Percentiles rank a stretch among this genome's conserved stretches.
Conservation (phyloP, 176 grass and related monocot genomes). For the Puccinellia tenuiflora region DNA sequence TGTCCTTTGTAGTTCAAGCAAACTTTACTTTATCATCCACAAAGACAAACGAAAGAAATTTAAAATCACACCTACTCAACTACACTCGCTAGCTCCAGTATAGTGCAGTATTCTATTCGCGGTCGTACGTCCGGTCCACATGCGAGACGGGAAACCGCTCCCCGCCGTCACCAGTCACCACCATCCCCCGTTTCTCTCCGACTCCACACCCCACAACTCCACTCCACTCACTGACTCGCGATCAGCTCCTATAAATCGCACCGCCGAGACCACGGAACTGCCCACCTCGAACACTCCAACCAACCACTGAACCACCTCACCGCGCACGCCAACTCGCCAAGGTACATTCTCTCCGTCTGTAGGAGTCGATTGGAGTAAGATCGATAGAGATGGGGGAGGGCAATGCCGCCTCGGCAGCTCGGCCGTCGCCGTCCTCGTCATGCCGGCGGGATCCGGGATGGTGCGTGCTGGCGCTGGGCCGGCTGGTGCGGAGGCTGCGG, state of each 20-base stretch:
- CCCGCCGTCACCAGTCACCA: background rate
- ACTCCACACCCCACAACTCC: background rate
- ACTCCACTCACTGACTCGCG: background rate
- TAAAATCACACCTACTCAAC: background rate
- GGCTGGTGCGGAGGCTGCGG: slow-evolving; percentile 64
- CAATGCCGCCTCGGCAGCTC: background rate
- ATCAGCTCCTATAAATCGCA: background rate
- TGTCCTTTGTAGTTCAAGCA: background rate
- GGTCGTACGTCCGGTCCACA: slow-evolving; percentile 4
- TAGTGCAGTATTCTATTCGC: background rate
- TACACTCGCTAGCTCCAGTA: background rate
- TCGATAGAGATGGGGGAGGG: background rate
- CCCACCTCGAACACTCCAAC: background rate
- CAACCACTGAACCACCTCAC: background rate
- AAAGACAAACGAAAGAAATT: background rate
- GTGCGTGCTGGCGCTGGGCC: slow-evolving; percentile 47
- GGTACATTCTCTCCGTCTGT: background rate
- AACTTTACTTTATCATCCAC: background rate
- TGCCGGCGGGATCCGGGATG: background rate
- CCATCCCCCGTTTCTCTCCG: background rate
- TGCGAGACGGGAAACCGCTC: slow-evolving; percentile 23
- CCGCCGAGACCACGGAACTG: background rate
- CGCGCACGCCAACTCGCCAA: background rate
- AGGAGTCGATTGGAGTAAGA: no score
- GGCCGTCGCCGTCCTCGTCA: background rate